Conservation (phyloP, 495 filamentous ascomycete species). For the Neurospora sp. region DNA sequence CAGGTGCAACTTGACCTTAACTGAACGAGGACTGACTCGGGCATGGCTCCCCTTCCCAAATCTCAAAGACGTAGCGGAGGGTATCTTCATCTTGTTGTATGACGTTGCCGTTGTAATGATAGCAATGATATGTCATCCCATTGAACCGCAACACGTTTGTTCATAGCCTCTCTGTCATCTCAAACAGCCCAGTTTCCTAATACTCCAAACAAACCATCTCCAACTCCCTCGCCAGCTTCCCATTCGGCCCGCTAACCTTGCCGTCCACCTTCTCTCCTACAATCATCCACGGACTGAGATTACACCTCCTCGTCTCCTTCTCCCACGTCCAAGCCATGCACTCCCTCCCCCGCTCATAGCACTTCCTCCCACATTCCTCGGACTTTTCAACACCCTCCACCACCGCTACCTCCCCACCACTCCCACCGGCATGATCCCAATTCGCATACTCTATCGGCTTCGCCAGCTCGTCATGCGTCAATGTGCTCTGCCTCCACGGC, state of each 20-base stretch:
- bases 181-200: background rate
- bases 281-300: conserved; percentile 33
- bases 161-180: background rate
- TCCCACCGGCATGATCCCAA: conserved; percentile 26
- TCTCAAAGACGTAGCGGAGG: background rate
- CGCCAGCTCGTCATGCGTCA: conserved; percentile 13
- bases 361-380: conserved; percentile 4
- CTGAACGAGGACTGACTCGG: background rate
- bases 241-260: conserved; percentile 10
- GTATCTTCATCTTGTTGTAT: no score
- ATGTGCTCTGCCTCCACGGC: conserved; percentile 21
- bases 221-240: conserved; percentile 3
- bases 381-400: conserved; percentile 15
- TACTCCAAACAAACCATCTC: conserved; percentile 7
- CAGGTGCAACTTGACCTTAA: background rate
- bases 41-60: background rate
- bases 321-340: conserved; percentile 40
- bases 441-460: conserved; percentile 18
- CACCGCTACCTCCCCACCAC: conserved; percentile 20
- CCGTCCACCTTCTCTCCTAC: conserved; percentile 22
- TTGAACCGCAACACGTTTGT: background rate
- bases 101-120: background rate
- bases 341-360: background rate
- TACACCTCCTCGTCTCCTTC: conserved; percentile 15
- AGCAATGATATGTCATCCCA: background rate